Conservation (phyloP, 257 asterid species). For the Solanum neorickii region DNA sequence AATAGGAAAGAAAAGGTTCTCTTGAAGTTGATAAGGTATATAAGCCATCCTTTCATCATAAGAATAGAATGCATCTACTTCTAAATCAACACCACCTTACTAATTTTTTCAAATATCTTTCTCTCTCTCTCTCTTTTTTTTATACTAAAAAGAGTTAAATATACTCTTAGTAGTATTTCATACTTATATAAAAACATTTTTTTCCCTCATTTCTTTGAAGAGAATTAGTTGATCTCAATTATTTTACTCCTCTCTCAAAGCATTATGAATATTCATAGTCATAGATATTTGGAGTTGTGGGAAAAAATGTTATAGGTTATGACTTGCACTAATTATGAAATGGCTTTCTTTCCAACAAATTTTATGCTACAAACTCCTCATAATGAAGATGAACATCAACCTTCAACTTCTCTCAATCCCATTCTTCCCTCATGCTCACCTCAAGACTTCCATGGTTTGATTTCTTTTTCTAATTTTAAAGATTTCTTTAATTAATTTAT, state of each 20-base stretch:
- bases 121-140: background rate
- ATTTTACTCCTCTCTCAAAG: background rate
- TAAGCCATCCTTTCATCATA: conserved; percentile 36
- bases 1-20: conserved; percentile 10
- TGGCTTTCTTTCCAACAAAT: conserved; percentile 77
- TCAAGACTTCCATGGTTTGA: conserved; percentile 29
- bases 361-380: conserved; percentile 71
- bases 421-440: conserved; percentile 19
- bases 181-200: background rate
- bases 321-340: conserved; percentile 25
- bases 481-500: background rate
- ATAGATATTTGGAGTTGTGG: conserved; percentile 9
- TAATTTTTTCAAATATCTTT: background rate
- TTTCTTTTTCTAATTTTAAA: background rate
- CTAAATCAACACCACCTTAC: conserved; percentile 7
- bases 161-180: background rate
- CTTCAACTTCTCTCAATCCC: conserved; percentile 28
- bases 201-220: background rate
- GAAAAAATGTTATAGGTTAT: conserved; percentile 19
- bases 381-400: conserved; percentile 31
- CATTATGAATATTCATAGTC: conserved; percentile 12
- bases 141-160: conserved; percentile 5
- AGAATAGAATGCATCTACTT: conserved; percentile 28
- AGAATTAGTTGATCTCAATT: background rate
- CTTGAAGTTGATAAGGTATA: conserved; percentile 47